These are phyloP conservation scores for Daphne laureola DNA, from an alignment of 441 rosid species.

Conservation along the genomic window DNA sequence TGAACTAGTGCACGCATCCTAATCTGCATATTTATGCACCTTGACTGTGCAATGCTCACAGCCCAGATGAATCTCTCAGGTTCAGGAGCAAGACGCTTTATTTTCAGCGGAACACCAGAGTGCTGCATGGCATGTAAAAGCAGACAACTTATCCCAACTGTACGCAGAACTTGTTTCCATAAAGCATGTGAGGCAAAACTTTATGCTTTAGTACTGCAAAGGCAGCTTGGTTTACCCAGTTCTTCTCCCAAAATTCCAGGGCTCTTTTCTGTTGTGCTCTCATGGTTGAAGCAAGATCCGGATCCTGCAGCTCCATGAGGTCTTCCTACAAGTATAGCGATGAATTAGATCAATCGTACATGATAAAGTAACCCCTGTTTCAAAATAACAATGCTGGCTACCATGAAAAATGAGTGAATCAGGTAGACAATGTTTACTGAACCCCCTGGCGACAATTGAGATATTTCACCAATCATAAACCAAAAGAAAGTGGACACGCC, in stretches of 20 bases:
- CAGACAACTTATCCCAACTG: constrained; percentile 8
- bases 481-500: too few species aligned
- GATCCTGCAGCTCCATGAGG: constrained; percentile 80
- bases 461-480: too few species aligned
- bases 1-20: constrained; percentile 81
- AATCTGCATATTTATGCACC: constrained; percentile 66
- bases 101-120: constrained; percentile 72
- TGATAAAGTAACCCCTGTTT: constrained; percentile 3
- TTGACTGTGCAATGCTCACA: constrained; percentile 70
- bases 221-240: constrained; percentile 54
- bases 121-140: constrained; percentile 41
- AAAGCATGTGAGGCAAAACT: background rate
- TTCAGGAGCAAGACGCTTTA: constrained; percentile 76
- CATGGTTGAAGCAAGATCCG: constrained; percentile 64
- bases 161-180: constrained; percentile 1
- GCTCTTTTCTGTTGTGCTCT: constrained; percentile 61
- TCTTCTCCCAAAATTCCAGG: constrained; percentile 75
- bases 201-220: constrained; percentile 3
- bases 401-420: too few species aligned
- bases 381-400: background rate
- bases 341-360: constrained; percentile 1
- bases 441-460: too few species aligned
- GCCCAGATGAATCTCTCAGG: constrained; percentile 87
- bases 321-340: constrained; percentile 40
- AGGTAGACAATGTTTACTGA: too few species aligned